Evolutionary conservation across 805 yeast species (phyloP).

Genomic region (Yarrowia porcina): DNA sequence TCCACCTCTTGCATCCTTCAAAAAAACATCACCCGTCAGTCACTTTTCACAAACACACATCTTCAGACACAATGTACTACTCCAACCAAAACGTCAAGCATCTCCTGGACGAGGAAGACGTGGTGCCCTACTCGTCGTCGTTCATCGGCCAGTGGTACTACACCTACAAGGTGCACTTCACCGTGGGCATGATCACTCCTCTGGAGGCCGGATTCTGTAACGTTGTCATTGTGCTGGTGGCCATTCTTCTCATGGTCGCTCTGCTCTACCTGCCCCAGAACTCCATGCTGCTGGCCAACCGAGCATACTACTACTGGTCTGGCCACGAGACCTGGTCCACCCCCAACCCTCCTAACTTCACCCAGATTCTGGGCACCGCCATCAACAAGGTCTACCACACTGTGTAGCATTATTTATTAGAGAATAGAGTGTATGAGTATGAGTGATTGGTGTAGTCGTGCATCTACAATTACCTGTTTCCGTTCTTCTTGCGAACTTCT

Average conservation of each 20-base stretch:
- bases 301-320: constrained; percentile 26
- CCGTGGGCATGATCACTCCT: constrained; percentile 26
- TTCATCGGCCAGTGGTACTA: constrained; percentile 27
- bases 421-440: background rate
- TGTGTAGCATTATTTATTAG: constrained; percentile 18
- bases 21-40: too few species aligned
- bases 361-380: constrained; percentile 23
- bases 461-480: too few species aligned
- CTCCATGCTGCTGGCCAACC: constrained; percentile 18
- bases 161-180: constrained; percentile 26
- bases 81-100: constrained; percentile 18
- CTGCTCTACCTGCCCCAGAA: constrained; percentile 25
- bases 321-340: constrained; percentile 23
- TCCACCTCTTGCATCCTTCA: too few species aligned
- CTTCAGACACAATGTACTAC: constrained; percentile 12
- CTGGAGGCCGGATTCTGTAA: constrained; percentile 24
- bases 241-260: constrained; percentile 9
- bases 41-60: too few species aligned
- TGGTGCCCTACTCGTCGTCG: constrained; percentile 23
- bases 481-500: background rate
- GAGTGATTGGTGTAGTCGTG: background rate
- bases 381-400: constrained; percentile 25
- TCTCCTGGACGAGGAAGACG: constrained; percentile 22
- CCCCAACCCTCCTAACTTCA: constrained; percentile 19
- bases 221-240: constrained; percentile 19